phyloP scores from a whole-genome alignment of 2,329 filamentous ascomycete species.

The Talaromyces sp. region DNA sequence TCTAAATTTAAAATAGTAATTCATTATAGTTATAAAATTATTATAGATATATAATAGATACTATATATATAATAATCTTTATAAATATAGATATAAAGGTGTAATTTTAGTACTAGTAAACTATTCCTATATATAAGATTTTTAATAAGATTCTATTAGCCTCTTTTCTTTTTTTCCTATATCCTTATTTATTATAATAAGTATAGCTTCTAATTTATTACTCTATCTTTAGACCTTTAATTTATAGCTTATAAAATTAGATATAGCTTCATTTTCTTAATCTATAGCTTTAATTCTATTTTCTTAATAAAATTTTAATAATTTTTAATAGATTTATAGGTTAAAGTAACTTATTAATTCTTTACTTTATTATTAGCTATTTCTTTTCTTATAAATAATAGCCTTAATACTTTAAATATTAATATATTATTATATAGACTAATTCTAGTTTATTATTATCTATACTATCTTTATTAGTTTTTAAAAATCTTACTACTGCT shows the following conservation, averaged over 20 bases:
- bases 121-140: neutral
- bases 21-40: neutral
- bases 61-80: neutral
- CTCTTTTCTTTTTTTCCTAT: neutral
- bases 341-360: too few relatives aligned
- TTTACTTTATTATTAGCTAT: too few relatives aligned
- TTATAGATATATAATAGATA: neutral
- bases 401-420: too few relatives aligned
- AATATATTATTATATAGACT: too few relatives aligned
- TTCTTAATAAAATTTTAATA: neutral
- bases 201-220: neutral
- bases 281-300: neutral
- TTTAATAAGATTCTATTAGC: neutral
- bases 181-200: neutral
- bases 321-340: too few relatives aligned
- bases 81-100: neutral
- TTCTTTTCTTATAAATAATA: too few relatives aligned
- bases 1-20: neutral
- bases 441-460: too few relatives aligned
- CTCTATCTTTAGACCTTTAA: neutral
- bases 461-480: too few relatives aligned
- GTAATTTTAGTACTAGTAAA: neutral
- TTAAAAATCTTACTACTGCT: too few relatives aligned
- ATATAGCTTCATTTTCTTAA: neutral
- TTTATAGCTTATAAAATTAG: neutral